Percentiles rank a stretch among this genome's conserved stretches.
Evolutionary conservation across 2,329 filamentous ascomycete genomes (phyloP).

Genomic region (Botrytis fragariae): DNA sequence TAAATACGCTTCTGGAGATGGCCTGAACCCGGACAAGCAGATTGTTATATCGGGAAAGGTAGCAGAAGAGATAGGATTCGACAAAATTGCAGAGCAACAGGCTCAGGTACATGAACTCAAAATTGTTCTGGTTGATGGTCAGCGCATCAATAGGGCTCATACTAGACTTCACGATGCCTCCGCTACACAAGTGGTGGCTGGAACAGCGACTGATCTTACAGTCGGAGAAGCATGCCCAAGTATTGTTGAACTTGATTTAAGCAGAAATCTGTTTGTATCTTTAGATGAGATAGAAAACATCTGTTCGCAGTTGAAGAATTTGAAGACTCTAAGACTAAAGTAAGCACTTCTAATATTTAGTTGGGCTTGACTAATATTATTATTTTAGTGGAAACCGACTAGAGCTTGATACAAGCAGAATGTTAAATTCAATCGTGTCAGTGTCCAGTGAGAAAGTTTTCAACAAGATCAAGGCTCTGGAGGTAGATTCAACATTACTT

Average conservation of each 20-base stretch:
- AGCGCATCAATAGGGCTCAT: conserved; percentile 54
- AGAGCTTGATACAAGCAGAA: conserved; percentile 33
- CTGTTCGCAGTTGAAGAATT: conserved; percentile 63
- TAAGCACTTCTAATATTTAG: conserved; percentile 43
- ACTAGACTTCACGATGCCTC: conserved; percentile 21
- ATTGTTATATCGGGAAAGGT: conserved; percentile 76
- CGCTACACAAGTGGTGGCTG: background rate
- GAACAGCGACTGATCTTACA: conserved; percentile 22
- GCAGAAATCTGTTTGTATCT: conserved; percentile 73
- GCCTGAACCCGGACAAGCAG: conserved; percentile 43
- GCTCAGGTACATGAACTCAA: conserved; percentile 74
- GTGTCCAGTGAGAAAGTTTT: conserved; percentile 45
- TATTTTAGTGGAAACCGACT: conserved; percentile 70
- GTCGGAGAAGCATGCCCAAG: conserved; percentile 58
- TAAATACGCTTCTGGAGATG: conserved; percentile 73
- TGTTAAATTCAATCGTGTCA: background rate
- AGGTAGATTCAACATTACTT: conserved; percentile 65
- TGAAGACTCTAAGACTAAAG: conserved; percentile 70
- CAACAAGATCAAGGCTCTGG: conserved; percentile 55
- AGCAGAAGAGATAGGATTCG: conserved; percentile 91
- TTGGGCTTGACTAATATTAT: conserved; percentile 16
- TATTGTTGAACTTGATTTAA: conserved; percentile 78
- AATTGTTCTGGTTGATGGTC: conserved; percentile 77
- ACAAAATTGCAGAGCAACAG: conserved; percentile 81
- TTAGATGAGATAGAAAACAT: conserved; percentile 68